A percentile compares a stretch with the other conserved stretches of the same genome.
Conservation (phyloP, 371 early-diverging fungal genomes). For the Mucor sp. region DNA sequence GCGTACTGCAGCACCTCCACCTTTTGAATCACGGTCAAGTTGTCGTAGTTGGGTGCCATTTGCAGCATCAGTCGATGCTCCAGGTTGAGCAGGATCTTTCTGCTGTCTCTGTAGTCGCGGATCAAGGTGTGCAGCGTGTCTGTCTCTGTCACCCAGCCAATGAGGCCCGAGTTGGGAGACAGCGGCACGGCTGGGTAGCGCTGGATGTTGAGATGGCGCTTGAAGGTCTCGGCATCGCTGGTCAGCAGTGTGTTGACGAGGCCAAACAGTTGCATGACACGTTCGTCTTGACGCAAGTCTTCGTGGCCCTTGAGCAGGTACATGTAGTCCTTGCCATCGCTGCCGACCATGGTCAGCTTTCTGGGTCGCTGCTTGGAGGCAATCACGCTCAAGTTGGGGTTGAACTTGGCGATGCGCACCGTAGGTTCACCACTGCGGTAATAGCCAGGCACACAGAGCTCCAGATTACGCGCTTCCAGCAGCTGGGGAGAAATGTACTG, state of each 20-base stretch:
- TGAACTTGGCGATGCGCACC: conserved; percentile 86
- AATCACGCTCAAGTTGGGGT: conserved; percentile 83
- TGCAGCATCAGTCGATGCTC: conserved; percentile 94
- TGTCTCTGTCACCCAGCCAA: conserved; percentile 96
- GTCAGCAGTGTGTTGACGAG: conserved; percentile 92
- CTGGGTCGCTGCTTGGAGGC: conserved; percentile 96
- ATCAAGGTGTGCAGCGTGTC: conserved; percentile 94
- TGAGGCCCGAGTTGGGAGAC: conserved; percentile 95
- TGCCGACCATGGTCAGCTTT: conserved; percentile 82
- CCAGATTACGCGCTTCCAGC: conserved; percentile 82
- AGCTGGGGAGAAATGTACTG: conserved; percentile 93
- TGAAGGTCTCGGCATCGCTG: conserved; percentile 91
- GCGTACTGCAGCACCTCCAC: conserved; percentile 98
- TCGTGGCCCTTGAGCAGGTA: conserved; percentile 97
- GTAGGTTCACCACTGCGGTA: conserved; percentile 89
- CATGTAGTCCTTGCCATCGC: conserved; percentile 90
- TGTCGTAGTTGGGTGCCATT: conserved; percentile 95
- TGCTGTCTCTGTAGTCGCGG: conserved; percentile 86
- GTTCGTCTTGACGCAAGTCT: conserved; percentile 98
- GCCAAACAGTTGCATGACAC: conserved; percentile 99
- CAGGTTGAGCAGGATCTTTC: conserved; percentile 87
- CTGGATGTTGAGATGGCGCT: conserved; percentile 91
- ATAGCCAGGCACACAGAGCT: conserved; percentile 92
- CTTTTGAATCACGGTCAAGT: conserved; percentile 89
- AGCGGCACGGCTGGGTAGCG: conserved; percentile 95